Evolutionary conservation across 352 stramenopile species (phyloP), one percentile per base, ranked within the genome.

Genomic region (Phytophthora macrochlamydospora): DNA sequence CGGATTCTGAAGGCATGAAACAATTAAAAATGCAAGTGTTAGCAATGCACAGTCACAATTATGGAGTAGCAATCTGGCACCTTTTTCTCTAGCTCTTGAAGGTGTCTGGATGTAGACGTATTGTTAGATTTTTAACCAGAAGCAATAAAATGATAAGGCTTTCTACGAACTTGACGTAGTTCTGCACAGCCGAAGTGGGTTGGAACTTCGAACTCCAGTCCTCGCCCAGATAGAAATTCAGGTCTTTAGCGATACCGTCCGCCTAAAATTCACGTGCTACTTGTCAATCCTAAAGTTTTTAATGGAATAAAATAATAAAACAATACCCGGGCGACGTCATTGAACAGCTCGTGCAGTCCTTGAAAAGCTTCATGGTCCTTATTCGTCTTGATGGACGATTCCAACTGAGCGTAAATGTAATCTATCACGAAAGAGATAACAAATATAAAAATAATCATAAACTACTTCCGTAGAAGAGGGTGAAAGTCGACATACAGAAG

Each of bases 351-450:
- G 30, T 85, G 44, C 8, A 92, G 66, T 29, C 65, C 70, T 30
- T 67, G 65, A 38, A 92, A 69, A 11, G 69, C 56, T 31, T 73
- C 61, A 50, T 87, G 68, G 2, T 85, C 62, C 60, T 91, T 87
- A 35, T 74, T 56, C 31, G 56, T 62, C 30, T 80, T 55, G 58
- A 91, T 76, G 33, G 76, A 75, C 44, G 67, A 48, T 66, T 92
- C 84, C 11, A 92, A 64, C 50, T 92, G 84, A 35, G 58, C 74
- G 48, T 88, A 90, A 5, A 92, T 63, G 62, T 84, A 90, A 69
- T 91, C 84, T 92, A 28, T 24, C 49, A 55, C 0, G 6, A 55
- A n/a, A 51, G 32, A 43, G n/a, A 46, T 18, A 28, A 60, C 32
- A 37, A 1, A 48, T 50, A 56, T 49, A 54, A 55, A 48, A 44